Conservation (phyloP, 2,329 filamentous ascomycete species). For the Fusarium falciforme region DNA sequence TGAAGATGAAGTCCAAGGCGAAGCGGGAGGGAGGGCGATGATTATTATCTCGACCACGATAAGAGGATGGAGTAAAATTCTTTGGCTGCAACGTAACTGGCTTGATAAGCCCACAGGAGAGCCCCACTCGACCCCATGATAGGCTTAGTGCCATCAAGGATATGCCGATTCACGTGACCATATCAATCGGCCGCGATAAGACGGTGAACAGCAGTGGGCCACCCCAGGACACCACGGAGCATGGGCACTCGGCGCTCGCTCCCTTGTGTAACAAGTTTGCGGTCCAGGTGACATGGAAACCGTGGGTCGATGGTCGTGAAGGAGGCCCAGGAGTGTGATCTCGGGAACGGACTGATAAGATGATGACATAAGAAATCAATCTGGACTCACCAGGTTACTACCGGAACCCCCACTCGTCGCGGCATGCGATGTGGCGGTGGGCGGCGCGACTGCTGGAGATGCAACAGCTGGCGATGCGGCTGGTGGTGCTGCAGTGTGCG, state of each 20-base stretch:
- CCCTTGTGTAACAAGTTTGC: neutral
- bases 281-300: slow-evolving; percentile 9
- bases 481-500: slow-evolving; percentile 45
- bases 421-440: slow-evolving; percentile 48
- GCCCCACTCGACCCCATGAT: slow-evolving; percentile 28
- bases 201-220: slow-evolving; percentile 7
- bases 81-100: slow-evolving; percentile 45
- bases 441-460: neutral
- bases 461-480: neutral
- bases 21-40: slow-evolving; percentile 46
- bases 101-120: slow-evolving; percentile 49
- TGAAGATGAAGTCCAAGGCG: slow-evolving; percentile 44
- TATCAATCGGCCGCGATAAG: slow-evolving; percentile 39
- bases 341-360: slow-evolving; percentile 10
- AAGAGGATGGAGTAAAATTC: slow-evolving; percentile 52
- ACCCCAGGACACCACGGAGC: slow-evolving; percentile 1
- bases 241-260: neutral
- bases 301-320: neutral
- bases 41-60: slow-evolving; percentile 53
- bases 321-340: slow-evolving; percentile 12
- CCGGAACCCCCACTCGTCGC: slow-evolving; percentile 54
- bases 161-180: slow-evolving; percentile 46
- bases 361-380: slow-evolving; percentile 18
- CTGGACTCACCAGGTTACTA: slow-evolving; percentile 54
- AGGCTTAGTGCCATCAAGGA: slow-evolving; percentile 36